A percentile compares a stretch with the other conserved stretches of the same genome.
Conservation (phyloP, 1,139 yeast species). For the Suhomyces terraborum region DNA sequence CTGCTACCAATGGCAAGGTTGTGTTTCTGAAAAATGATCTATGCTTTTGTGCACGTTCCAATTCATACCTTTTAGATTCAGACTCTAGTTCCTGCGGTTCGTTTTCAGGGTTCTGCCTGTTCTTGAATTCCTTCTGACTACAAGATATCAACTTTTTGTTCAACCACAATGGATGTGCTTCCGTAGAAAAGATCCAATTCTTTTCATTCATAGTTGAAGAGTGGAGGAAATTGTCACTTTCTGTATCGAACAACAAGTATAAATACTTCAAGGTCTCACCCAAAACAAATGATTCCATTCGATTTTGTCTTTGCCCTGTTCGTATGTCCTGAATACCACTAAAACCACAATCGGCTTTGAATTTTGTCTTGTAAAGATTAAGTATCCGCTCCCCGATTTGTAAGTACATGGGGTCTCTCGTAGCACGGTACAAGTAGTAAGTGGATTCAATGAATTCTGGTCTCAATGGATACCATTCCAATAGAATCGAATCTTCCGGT, state of each 20-base stretch:
- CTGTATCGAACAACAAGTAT: conserved; percentile 74
- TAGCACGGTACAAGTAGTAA: conserved; percentile 79
- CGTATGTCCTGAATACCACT: conserved; percentile 74
- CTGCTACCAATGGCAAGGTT: conserved; percentile 19
- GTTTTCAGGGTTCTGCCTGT: conserved; percentile 6
- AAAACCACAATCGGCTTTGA: conserved; percentile 72
- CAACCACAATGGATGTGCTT: conserved; percentile 90
- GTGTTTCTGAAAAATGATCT: conserved; percentile 23
- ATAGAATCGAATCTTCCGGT: conserved; percentile 38
- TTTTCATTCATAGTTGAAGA: conserved; percentile 36
- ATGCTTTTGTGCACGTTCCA: too few relatives aligned
- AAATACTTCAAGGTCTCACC: conserved; percentile 85
- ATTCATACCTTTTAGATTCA: too few relatives aligned
- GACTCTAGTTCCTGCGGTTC: too few relatives aligned
- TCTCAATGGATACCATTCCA: conserved; percentile 91
- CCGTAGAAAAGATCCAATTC: conserved; percentile 82
- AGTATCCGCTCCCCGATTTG: conserved; percentile 71
- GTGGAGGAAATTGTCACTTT: conserved; percentile 54
- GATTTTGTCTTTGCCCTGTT: conserved; percentile 63
- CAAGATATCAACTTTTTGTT: conserved; percentile 22
- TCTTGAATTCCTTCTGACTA: neutral
- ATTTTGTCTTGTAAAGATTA: conserved; percentile 52
- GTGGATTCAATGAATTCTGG: conserved; percentile 93
- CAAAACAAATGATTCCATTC: conserved; percentile 91
- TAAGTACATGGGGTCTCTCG: conserved; percentile 80